Percentiles rank a stretch among this genome's conserved stretches.
Evolutionary conservation across 345 rosid species (phyloP).

Genomic region (Brassica incana): DNA sequence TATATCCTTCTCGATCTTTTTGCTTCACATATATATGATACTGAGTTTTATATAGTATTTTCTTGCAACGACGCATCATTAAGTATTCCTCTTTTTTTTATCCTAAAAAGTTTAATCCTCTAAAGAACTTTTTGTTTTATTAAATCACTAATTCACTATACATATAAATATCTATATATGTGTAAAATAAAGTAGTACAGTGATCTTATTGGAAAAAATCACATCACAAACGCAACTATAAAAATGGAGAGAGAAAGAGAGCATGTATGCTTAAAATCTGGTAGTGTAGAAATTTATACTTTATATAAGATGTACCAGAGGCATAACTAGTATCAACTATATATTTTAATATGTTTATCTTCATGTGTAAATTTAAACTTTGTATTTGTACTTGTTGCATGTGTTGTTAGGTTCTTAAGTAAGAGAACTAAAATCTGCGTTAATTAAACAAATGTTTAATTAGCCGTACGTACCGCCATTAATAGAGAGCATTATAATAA

Average conservation of each 20-base stretch:
- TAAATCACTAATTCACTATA: neutral
- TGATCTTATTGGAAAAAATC: neutral
- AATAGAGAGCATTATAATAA: neutral
- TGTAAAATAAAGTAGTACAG: neutral
- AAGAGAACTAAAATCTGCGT: conserved; percentile 17
- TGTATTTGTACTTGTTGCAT: conserved; percentile 11
- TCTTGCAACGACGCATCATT: conserved; percentile 41
- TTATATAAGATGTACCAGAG: neutral
- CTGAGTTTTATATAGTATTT: conserved; percentile 29
- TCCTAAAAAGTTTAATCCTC: neutral
- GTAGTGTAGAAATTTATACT: neutral
- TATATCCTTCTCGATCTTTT: conserved; percentile 31
- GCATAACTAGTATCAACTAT: neutral
- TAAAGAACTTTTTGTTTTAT: neutral
- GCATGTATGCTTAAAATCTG: neutral
- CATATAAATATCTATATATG: too few relatives aligned
- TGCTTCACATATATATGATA: conserved; percentile 27
- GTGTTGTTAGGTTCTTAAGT: conserved; percentile 19
- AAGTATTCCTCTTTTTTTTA: neutral
- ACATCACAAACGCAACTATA: neutral
- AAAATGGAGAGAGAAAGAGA: neutral
- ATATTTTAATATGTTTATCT: neutral
- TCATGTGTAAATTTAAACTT: neutral
- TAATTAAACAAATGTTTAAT: conserved; percentile 30
- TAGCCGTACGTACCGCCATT: conserved; percentile 27